These are phyloP conservation scores for Phytophthora boehmeriae DNA, from an alignment of 352 stramenopile species.

Conservation along the genomic window DNA sequence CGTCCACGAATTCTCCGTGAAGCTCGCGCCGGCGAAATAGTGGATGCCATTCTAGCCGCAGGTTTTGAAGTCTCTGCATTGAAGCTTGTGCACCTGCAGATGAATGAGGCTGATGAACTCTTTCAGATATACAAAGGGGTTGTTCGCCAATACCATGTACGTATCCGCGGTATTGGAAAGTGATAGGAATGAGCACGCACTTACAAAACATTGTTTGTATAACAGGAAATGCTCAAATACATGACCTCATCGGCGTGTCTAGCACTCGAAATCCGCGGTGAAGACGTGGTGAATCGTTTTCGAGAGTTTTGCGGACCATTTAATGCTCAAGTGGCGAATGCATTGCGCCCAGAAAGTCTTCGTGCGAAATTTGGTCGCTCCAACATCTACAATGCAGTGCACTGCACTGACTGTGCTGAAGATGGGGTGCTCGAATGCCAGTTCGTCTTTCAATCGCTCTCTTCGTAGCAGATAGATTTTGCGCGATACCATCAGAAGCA, in stretches of 20 bases:
- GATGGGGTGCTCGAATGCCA: slow-evolving; percentile 91
- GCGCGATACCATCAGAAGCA: not conserved
- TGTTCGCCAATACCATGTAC: slow-evolving; percentile 72
- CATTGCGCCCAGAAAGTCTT: slow-evolving; percentile 83
- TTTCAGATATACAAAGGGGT: slow-evolving; percentile 89
- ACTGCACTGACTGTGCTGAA: slow-evolving; percentile 93
- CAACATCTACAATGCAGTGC: slow-evolving; percentile 88
- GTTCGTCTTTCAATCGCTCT: slow-evolving; percentile 85
- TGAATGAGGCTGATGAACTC: slow-evolving; percentile 87
- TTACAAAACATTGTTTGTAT: too few relatives aligned
- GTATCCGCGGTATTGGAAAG: slow-evolving; percentile 7
- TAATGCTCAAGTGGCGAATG: slow-evolving; percentile 90
- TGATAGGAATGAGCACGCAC: too few relatives aligned
- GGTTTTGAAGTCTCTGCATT: slow-evolving; percentile 92
- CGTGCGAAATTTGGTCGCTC: slow-evolving; percentile 89
- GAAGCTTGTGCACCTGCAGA: slow-evolving; percentile 83
- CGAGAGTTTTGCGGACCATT: slow-evolving; percentile 87
- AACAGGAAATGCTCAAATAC: slow-evolving; percentile 89
- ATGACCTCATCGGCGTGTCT: slow-evolving; percentile 88
- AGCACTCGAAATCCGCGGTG: slow-evolving; percentile 89
- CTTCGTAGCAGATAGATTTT: slow-evolving; percentile 19
- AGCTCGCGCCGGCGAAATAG: slow-evolving; percentile 69
- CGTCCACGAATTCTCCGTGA: slow-evolving; percentile 66
- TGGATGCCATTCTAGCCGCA: slow-evolving; percentile 76
- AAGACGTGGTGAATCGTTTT: slow-evolving; percentile 82